Base-by-base conservation (phyloP, 768 basidiomycete genomes). In the Boletus reticuloceps region DNA sequence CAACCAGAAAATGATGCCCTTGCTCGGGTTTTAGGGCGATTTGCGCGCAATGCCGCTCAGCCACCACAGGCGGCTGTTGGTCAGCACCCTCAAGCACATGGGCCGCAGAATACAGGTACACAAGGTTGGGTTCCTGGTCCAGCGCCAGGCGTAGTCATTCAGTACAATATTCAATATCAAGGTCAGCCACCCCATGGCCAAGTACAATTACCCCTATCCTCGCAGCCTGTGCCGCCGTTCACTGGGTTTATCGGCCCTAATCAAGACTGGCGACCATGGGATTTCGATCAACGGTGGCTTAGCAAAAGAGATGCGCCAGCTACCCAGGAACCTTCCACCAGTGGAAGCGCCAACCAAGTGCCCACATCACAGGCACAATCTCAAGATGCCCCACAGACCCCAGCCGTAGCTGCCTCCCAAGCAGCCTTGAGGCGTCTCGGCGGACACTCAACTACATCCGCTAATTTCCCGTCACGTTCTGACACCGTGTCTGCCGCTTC, bases 241-340 rank as follows among this genome's bases (percentile, higher is more conserved):
- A 62, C 75, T 54, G 86, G 88, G 13, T 88, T 89, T 60, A 75
- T 77, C 38, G 86, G 84, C 10, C 86, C 85, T 10, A 80, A 79
- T 36, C 82, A 80, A 19, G 77, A 71, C n/a, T 88, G 85, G 84
- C 83, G 83, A 53, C 79, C 77, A 22, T 89, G 86, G 86, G 79
- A 78, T 40, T 66, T 69, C 32, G 74, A 74, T 48, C 73, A 63
- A 8, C 72, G 68, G 42, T 69, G 65, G 64, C 61, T 69, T 27
- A 57, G 64, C 49, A 64, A 52, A 31, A 48, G 64, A 39, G 38
- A 31, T 17, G 37, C 38, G 32, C 37, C 38, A 39, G 31, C 46
- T 20, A 19, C 51, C 12, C 61, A 43, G 27, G 67, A 62, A 40
- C 41, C 58, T 31, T 53, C 63, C 40, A 38, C 19, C 9, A 27